Evolutionary conservation across 306 rosid genomes (phyloP), one percentile per base, ranked within the genome.

Genomic region (Malus orientalis): DNA sequence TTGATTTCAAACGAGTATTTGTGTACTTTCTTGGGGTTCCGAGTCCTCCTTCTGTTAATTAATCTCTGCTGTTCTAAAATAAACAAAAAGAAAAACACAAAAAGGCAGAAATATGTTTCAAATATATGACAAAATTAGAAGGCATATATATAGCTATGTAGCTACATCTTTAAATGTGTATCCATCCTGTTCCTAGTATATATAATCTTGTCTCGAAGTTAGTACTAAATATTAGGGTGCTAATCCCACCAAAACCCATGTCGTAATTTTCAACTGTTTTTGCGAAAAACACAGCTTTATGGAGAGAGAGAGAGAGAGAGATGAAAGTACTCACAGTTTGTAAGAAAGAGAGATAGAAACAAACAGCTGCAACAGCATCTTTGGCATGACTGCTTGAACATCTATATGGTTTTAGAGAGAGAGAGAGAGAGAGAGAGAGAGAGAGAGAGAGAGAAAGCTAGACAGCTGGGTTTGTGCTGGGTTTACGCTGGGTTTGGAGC

Each of bases 291-390:
- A 13, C 69, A 45, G 55, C 25, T 60, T 6, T 71, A n/a, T 4
- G 18, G 22, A 6, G 51, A 33, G 65, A 20, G 30, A 55, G 22
- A 36, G 80, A 44, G 13, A 71, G 14, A 60, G 11, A 74, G 27
- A 44, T 59, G 16, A 59, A 59, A 42, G 25, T 15, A 23, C 64
- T 69, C 70, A 74, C 80, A 68, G 80, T 16, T 47, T 68, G 23
- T 65, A 25, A 33, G 60, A 51, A 62, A 73, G 19, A 63, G 23
- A 27, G 80, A 44, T 2, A 57, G 47, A 27, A 33, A 29, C 5
- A 53, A 71, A 74, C 76, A 75, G 74, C 67, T 13, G 75, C 70
- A 72, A 68, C 68, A 73, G 55, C 59, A 63, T 12, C 76, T 81
- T 73, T 59, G 77, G 59, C 66, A 71, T 33, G 78, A 64, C 40